These are phyloP conservation scores for Stachybotrys echinatus DNA, from an alignment of 2,329 filamentous ascomycete genomes.

Conservation along the genomic window DNA sequence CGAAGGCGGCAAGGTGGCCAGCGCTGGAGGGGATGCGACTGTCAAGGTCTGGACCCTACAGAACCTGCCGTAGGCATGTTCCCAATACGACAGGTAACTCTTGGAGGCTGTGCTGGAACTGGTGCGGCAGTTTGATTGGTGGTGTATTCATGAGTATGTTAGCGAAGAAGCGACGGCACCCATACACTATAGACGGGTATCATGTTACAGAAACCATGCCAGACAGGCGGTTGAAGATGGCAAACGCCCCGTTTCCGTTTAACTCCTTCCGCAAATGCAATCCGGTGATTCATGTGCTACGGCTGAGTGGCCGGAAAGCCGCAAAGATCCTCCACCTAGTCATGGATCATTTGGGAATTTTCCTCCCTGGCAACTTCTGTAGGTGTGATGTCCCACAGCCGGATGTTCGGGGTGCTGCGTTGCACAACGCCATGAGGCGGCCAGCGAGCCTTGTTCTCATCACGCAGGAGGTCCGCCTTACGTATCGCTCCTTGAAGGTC, in stretches of 20 bases:
- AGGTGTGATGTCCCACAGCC: slow-evolving; percentile 29
- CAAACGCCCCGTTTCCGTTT: background rate
- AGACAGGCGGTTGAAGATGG: background rate
- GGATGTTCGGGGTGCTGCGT: slow-evolving; percentile 12
- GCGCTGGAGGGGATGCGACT: slow-evolving; percentile 79
- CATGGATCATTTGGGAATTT: slow-evolving; percentile 30
- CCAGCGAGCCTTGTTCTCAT: slow-evolving; percentile 29
- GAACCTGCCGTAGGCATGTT: slow-evolving; percentile 24
- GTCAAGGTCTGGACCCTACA: slow-evolving; percentile 74
- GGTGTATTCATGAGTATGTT: background rate
- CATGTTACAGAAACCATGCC: background rate
- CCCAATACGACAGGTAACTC: too few species aligned
- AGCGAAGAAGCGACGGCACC: background rate
- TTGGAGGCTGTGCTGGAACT: slow-evolving; percentile 1
- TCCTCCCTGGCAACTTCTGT: slow-evolving; percentile 28
- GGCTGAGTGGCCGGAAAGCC: background rate
- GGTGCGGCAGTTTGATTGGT: background rate
- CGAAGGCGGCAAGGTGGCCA: slow-evolving; percentile 64
- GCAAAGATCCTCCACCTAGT: slow-evolving; percentile 23
- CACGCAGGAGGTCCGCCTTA: slow-evolving; percentile 29
- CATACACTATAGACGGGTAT: background rate
- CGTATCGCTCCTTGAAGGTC: slow-evolving; percentile 29
- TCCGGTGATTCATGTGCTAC: background rate
- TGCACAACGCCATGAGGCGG: slow-evolving; percentile 20
- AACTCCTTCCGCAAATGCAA: background rate